Conservation (phyloP, 768 basidiomycete genomes). For the Polyporus arcularius region DNA sequence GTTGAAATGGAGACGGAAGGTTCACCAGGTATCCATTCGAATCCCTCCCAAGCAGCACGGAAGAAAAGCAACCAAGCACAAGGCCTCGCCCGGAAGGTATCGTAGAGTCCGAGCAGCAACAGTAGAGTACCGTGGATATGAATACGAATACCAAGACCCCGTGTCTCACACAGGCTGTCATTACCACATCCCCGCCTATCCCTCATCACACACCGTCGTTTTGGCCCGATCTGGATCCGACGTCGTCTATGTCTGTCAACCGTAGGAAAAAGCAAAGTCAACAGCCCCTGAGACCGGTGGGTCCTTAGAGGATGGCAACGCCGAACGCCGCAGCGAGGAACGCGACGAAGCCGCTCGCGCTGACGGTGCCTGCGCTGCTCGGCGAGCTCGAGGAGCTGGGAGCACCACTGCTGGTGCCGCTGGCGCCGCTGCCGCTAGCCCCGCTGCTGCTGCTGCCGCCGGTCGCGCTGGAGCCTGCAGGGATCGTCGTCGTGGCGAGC, state of each 20-base stretch:
- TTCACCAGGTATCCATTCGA: too few relatives aligned
- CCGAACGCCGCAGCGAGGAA: slow-evolving; percentile 24
- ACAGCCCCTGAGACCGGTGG: neutral
- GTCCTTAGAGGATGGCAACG: slow-evolving; percentile 16
- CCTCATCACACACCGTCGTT: too few relatives aligned
- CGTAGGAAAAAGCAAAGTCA: neutral
- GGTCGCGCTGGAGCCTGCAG: slow-evolving; percentile 24
- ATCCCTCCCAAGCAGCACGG: too few relatives aligned
- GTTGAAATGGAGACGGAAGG: too few relatives aligned
- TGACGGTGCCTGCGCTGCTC: slow-evolving; percentile 7
- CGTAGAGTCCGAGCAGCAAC: too few relatives aligned
- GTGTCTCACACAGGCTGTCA: too few relatives aligned
- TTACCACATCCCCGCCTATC: too few relatives aligned
- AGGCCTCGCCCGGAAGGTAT: too few relatives aligned
- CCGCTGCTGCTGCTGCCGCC: neutral
- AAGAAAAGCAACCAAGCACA: too few relatives aligned
- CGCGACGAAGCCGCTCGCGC: slow-evolving; percentile 16
- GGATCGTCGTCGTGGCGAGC: slow-evolving; percentile 31
- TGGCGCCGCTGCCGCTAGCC: slow-evolving; percentile 12
- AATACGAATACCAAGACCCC: too few relatives aligned
- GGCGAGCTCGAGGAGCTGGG: slow-evolving; percentile 1
- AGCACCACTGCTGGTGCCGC: slow-evolving; percentile 8
- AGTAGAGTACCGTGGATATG: too few relatives aligned
- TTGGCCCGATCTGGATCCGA: too few relatives aligned
- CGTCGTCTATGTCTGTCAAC: neutral